Percentiles rank a stretch among this genome's conserved stretches.
Conservation (phyloP, 2,329 filamentous ascomycete species). For the Diplodia corticola region DNA sequence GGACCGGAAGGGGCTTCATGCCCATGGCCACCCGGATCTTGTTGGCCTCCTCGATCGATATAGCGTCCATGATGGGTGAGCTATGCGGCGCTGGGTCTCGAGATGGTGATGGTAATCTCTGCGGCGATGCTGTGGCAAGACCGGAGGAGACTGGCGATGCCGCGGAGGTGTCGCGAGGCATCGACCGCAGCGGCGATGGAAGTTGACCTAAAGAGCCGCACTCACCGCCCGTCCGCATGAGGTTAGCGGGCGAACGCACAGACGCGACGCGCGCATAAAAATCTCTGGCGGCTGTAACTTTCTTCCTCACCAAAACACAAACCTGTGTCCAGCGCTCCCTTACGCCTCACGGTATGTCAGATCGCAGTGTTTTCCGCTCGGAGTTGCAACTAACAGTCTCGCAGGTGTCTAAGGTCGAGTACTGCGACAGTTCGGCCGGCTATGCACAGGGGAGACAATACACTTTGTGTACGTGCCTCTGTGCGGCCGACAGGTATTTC, state of each 20-base stretch:
- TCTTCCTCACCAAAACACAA: conserved; percentile 56
- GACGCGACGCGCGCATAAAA: conserved; percentile 34
- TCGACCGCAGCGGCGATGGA: conserved; percentile 8
- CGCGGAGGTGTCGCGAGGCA: conserved; percentile 16
- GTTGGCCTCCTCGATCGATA: conserved; percentile 83
- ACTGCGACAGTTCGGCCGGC: conserved; percentile 78
- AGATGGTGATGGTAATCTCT: not conserved
- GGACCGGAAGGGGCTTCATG: conserved; percentile 84
- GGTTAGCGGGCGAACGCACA: conserved; percentile 29
- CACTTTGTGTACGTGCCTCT: conserved; percentile 76
- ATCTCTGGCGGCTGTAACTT: conserved; percentile 41
- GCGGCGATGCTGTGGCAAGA: conserved; percentile 17
- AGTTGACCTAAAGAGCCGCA: conserved; percentile 1
- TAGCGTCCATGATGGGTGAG: conserved; percentile 36
- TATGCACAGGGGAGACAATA: conserved; percentile 60
- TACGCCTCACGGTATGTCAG: conserved; percentile 51
- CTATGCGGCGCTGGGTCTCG: not conserved
- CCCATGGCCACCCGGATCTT: conserved; percentile 86
- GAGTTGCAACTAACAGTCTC: not conserved
- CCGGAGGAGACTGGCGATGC: not conserved
- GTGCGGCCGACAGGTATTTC: conserved; percentile 89
- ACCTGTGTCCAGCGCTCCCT: conserved; percentile 88
- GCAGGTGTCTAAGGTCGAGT: conserved; percentile 64
- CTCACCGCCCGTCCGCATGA: conserved; percentile 22
- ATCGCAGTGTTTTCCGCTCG: not conserved